Percentiles rank a stretch among this genome's conserved stretches.
Conservation (phyloP, 148 eudicot genomes). For the Diospyros lotus region DNA sequence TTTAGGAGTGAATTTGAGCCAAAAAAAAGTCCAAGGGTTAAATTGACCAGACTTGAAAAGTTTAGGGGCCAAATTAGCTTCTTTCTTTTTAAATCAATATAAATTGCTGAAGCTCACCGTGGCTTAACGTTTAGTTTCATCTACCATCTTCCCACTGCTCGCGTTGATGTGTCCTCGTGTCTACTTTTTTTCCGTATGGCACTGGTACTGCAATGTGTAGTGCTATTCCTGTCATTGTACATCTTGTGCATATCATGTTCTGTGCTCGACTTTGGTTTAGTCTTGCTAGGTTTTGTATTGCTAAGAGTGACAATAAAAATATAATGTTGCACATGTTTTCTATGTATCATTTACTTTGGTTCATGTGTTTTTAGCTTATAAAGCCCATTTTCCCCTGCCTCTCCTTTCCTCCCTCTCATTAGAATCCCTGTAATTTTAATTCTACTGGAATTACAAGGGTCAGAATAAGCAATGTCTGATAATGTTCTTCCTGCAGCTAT, state of each 20-base stretch:
- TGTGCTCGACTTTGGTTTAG: not conserved
- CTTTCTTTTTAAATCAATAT: not conserved
- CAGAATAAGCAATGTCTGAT: conserved; percentile 6
- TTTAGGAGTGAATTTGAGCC: too few species aligned
- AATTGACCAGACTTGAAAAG: not conserved
- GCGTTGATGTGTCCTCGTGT: not conserved
- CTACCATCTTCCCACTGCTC: not conserved
- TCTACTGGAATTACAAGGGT: not conserved
- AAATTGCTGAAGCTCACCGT: not conserved
- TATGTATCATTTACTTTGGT: too few species aligned
- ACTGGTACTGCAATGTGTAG: not conserved
- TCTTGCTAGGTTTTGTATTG: not conserved
- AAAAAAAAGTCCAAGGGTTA: too few species aligned
- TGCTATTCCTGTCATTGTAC: not conserved
- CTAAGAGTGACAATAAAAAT: too few species aligned
- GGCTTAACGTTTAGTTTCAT: not conserved
- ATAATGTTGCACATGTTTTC: too few species aligned
- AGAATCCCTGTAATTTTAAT: not conserved
- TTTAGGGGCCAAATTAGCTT: too few species aligned
- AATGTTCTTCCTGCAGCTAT: conserved; percentile 43
- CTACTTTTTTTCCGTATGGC: not conserved
- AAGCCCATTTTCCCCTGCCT: too few species aligned
- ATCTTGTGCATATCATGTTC: not conserved
- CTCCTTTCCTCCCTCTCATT: not conserved
- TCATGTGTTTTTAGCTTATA: too few species aligned